phyloP scores from a whole-genome alignment of 495 filamentous ascomycete genomes.

The Durotheca rogersii region DNA sequence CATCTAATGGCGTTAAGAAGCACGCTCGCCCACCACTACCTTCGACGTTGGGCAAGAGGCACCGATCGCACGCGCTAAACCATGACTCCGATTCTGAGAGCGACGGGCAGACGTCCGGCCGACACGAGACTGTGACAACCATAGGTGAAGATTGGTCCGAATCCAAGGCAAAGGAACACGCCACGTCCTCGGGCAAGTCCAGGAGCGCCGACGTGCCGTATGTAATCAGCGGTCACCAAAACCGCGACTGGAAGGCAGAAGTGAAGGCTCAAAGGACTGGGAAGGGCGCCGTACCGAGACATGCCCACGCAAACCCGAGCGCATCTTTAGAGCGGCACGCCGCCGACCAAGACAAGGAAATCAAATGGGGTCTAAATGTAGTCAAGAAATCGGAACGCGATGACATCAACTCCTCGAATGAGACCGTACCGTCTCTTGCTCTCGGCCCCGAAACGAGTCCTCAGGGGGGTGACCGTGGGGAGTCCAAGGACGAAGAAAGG shows the following conservation, averaged over 20 bases:
- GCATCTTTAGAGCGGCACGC: slow-evolving; percentile 38
- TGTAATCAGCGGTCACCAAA: slow-evolving; percentile 65
- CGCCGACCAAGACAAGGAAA: slow-evolving; percentile 39
- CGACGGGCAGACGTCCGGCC: slow-evolving; percentile 30
- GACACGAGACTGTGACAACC: slow-evolving; percentile 42
- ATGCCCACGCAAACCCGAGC: slow-evolving; percentile 49
- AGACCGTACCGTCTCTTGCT: slow-evolving; percentile 9
- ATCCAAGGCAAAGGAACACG: slow-evolving; percentile 20
- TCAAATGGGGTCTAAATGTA: slow-evolving; percentile 49
- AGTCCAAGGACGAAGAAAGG: slow-evolving; percentile 63
- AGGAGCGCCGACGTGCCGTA: slow-evolving; percentile 47
- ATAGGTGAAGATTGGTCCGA: slow-evolving; percentile 37
- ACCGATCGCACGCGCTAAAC: slow-evolving; percentile 36
- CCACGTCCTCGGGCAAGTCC: slow-evolving; percentile 10
- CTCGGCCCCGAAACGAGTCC: slow-evolving; percentile 32
- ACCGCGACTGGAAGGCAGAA: slow-evolving; percentile 73
- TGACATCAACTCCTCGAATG: slow-evolving; percentile 17
- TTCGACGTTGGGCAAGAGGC: slow-evolving; percentile 40
- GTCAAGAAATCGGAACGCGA: slow-evolving; percentile 34
- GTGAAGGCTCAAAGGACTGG: slow-evolving; percentile 48
- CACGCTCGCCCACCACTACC: slow-evolving; percentile 33
- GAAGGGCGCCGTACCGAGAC: slow-evolving; percentile 54
- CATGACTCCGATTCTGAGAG: slow-evolving; percentile 39
- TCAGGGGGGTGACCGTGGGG: slow-evolving; percentile 27
- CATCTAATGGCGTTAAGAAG: slow-evolving; percentile 31